Base-by-base conservation (phyloP, 2,329 filamentous ascomycete genomes). In the Diaporthe helianthi region DNA sequence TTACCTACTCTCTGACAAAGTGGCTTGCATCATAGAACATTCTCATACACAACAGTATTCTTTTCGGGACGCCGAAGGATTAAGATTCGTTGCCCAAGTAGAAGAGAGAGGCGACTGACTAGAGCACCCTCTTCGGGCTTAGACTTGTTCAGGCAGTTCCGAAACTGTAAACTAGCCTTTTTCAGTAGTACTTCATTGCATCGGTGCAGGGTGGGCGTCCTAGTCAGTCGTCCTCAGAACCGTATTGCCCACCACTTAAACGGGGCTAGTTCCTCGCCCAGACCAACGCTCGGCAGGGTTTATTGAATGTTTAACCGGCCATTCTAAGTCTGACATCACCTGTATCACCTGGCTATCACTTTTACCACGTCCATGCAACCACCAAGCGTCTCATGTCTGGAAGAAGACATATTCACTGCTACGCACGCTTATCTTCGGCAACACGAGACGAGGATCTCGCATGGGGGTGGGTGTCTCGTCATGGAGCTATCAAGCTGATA, bases 261-360 rank as follows among this genome's bases (percentile, higher is more conserved):
- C 26, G 12, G 15, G 53, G 5, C 41, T 47, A 47, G 26, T 33
- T 29, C n/a, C 54, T 8, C 24, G 44, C 44, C 53, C 52, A 67
- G 41, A 9, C 52, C 52, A 49, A 38, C 13, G 10, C 9, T n/a
- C 31, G 41, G 31, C 22, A 53, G 44, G 29, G 29, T 7, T 44
- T 67, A 55, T 29, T 58, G 54, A 67, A 67, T 49, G 52, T 67
- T 67, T 51, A 67, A n/a, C 65, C 65, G 65, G 65, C 3, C 44
- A 26, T 10, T 31, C 26, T 44, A 26, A 31, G n/a, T 29, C 9
- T 58, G 64, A 49, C 53, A 58, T 53, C 49, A 67, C 49, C 8
- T 44, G 29, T 24, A 36, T 38, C 29, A 9, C 52, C 51, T 38
- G n/a, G 33, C 52, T 33, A 29, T 33, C 51, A 46, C 36, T 44